Conservation (phyloP, 441 rosid genomes). For the Aquilaria agallochum region DNA sequence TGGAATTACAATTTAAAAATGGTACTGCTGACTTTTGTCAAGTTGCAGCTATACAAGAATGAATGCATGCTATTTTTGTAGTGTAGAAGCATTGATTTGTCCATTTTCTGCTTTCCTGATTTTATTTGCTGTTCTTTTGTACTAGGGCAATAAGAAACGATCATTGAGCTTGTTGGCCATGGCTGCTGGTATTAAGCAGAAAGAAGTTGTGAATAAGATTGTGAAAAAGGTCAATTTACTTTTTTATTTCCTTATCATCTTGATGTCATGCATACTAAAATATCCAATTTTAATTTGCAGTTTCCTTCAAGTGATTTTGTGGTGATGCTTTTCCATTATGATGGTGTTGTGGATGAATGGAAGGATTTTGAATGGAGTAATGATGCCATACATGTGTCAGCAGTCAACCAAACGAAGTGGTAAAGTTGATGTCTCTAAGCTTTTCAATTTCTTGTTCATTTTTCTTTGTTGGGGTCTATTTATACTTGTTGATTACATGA, state of each 20-base stretch:
- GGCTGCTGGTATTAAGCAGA: slow-evolving; percentile 62
- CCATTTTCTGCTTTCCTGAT: neutral
- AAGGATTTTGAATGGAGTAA: slow-evolving; percentile 46
- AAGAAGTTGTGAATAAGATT: slow-evolving; percentile 46
- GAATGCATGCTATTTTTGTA: too few species aligned
- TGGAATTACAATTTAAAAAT: slow-evolving; percentile 39
- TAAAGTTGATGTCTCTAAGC: slow-evolving; percentile 15
- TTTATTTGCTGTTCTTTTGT: slow-evolving; percentile 1
- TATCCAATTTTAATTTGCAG: slow-evolving; percentile 24
- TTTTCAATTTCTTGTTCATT: neutral
- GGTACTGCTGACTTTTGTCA: slow-evolving; percentile 16
- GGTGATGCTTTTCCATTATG: slow-evolving; percentile 76
- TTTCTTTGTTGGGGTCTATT: neutral
- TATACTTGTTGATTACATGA: neutral
- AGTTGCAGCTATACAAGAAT: neutral
- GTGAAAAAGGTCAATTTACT: slow-evolving; percentile 45
- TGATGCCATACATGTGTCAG: slow-evolving; percentile 49
- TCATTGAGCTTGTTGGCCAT: slow-evolving; percentile 47
- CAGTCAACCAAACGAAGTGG: slow-evolving; percentile 68
- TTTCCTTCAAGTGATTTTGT: slow-evolving; percentile 35
- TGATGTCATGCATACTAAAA: neutral
- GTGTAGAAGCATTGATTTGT: neutral
- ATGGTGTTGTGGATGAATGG: slow-evolving; percentile 59
- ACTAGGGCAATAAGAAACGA: slow-evolving; percentile 35
- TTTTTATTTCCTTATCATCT: slow-evolving; percentile 1